These are phyloP conservation scores for Cicer chorassanicum DNA, from an alignment of 306 rosid genomes.

Conservation along the genomic window DNA sequence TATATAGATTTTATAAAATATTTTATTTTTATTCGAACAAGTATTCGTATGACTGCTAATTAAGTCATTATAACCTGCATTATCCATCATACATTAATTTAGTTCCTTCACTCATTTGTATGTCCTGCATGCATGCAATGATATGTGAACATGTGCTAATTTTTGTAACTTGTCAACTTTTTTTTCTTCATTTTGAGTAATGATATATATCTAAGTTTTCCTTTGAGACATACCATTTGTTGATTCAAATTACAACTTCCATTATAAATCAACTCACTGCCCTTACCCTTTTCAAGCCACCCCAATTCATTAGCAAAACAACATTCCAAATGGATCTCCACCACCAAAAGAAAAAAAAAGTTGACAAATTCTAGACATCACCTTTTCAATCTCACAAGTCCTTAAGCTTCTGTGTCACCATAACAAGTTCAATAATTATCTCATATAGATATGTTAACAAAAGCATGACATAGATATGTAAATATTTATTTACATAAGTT, in stretches of 20 bases:
- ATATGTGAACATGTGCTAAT: constrained; percentile 36
- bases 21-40: too few species aligned
- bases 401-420: not conserved
- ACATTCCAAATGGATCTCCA: constrained; percentile 47
- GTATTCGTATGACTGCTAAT: too few species aligned
- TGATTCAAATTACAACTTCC: constrained; percentile 28
- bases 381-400: constrained; percentile 35
- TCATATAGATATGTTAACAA: not conserved
- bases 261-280: constrained; percentile 37
- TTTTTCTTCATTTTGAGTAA: constrained; percentile 22
- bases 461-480: constrained; percentile 2
- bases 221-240: constrained; percentile 38
- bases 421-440: not conserved
- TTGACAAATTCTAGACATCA: constrained; percentile 20
- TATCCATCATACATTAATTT: constrained; percentile 35
- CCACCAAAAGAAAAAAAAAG: constrained; percentile 15
- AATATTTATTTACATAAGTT: constrained; percentile 10
- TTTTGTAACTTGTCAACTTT: constrained; percentile 35
- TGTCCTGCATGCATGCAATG: not conserved
- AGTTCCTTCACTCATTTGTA: constrained; percentile 35
- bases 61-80: not conserved
- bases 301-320: constrained; percentile 34
- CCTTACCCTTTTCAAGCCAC: constrained; percentile 36
- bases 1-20: too few species aligned
- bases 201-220: constrained; percentile 33